Evolutionary conservation across 2,329 filamentous ascomycete species (phyloP).

Genomic region (Fusarium sp.): DNA sequence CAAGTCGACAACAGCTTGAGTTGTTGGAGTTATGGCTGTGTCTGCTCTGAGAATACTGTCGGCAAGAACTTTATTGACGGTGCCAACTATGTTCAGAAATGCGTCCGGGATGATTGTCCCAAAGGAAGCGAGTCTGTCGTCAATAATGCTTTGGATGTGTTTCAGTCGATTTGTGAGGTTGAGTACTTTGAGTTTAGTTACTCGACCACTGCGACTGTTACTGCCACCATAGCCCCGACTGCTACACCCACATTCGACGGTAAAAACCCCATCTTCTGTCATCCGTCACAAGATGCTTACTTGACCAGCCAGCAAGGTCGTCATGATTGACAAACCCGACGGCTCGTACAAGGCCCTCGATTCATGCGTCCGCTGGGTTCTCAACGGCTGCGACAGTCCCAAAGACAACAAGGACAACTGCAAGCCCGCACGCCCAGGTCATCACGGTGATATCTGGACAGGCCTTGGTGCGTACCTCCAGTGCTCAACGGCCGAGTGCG

Average conservation of each 20-base stretch:
- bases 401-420: neutral
- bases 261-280: neutral
- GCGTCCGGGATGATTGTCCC: neutral
- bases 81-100: neutral
- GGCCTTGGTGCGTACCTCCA: neutral
- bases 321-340: neutral
- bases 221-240: neutral
- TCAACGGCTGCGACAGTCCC: neutral
- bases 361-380: neutral
- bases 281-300: neutral
- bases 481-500: neutral
- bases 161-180: neutral
- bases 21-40: neutral
- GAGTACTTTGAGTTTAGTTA: neutral
- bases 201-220: neutral
- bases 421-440: neutral
- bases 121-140: neutral
- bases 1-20: neutral
- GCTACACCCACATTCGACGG: neutral
- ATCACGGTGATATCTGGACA: neutral
- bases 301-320: neutral
- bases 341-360: neutral
- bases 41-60: neutral
- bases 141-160: neutral
- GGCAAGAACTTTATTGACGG: neutral